Base-by-base conservation (phyloP, 2,329 filamentous ascomycete species). In the Parastagonospora avenae region DNA sequence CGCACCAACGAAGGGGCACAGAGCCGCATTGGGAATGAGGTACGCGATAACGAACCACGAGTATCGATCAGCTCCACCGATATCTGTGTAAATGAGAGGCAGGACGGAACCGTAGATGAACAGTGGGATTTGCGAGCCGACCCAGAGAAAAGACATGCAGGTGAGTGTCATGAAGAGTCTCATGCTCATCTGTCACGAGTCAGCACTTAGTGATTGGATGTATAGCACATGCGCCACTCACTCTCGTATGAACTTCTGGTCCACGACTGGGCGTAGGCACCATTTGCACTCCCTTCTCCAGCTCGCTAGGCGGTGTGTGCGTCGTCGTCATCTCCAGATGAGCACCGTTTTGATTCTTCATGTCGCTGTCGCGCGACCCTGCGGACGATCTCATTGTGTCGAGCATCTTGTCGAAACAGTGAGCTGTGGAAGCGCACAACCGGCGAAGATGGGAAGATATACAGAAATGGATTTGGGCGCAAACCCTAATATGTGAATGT, bases 1-100 rank as follows among this genome's bases (percentile, higher is more conserved):
- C 0, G 70, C 62, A 9, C 87, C 87, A 1, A 90, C 86, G 60
- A 90, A 86, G 8, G 83, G 83, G 51, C 82, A 84, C 2, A 85
- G 72, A 2, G 79, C 80, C 2, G 82, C 82, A 41, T 81, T 78
- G 2, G 81, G 77, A n/a, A 86, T 78, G 6, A 85, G 73, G 55
- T 85, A 81, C 12, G 69, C 76, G 24, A 78, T 68, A 9, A 74
- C 48, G 38, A 72, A 70, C 85, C 84, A 86, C n/a, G 84, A 76
- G 80, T 82, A 86, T 54, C 80, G 74, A 62, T 85, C 82, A 4
- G 77, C 72, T 46, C 85, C 85, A 24, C 85, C 85, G 50, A 88
- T 80, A 24, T 85, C 81, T 38, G 71, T 68, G 66, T 87, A 87
- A 48, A 88, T 83, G 55, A 81, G 77, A 0, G 68, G 67, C 11